phyloP scores from a whole-genome alignment of 139 green algal genomes.

The Gonium pectorale region DNA sequence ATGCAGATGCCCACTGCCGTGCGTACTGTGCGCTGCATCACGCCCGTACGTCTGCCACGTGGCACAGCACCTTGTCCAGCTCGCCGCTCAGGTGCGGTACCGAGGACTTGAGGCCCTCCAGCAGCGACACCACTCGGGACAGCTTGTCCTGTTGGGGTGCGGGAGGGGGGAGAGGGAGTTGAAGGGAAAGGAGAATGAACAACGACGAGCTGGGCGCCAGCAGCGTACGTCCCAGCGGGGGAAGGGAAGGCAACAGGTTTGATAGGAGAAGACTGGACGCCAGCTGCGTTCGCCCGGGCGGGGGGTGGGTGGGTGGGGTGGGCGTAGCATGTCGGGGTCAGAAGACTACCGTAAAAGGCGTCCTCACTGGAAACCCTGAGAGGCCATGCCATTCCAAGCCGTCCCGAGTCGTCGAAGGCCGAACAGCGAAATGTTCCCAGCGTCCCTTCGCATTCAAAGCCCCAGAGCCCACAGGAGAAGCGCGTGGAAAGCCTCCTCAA shows the following conservation, averaged over 20 bases:
- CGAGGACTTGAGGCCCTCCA: slow-evolving; percentile 29
- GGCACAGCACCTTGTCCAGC: slow-evolving; percentile 61
- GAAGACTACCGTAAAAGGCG: too few relatives aligned
- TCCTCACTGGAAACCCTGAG: too few relatives aligned
- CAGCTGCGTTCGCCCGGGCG: not conserved
- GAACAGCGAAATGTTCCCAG: too few relatives aligned
- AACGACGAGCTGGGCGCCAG: not conserved
- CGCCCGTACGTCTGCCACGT: slow-evolving; percentile 41
- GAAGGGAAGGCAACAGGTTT: not conserved
- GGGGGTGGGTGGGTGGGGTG: too few relatives aligned
- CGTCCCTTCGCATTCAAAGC: too few relatives aligned
- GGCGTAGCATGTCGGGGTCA: too few relatives aligned
- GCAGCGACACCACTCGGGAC: slow-evolving; percentile 34
- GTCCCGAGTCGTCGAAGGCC: too few relatives aligned
- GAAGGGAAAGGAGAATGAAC: not conserved
- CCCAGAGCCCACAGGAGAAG: too few relatives aligned
- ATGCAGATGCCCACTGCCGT: too few relatives aligned
- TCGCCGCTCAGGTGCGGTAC: slow-evolving; percentile 48
- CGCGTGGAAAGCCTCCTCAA: too few relatives aligned
- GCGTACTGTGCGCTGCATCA: too few relatives aligned
- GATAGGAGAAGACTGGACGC: not conserved
- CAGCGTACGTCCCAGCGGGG: not conserved
- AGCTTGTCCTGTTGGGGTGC: slow-evolving; percentile 21
- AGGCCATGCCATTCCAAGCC: too few relatives aligned
- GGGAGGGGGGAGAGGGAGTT: not conserved